These are phyloP conservation scores for Xylariaceae sp. DNA, from an alignment of 2,329 filamentous ascomycete species.

Conservation along the genomic window DNA sequence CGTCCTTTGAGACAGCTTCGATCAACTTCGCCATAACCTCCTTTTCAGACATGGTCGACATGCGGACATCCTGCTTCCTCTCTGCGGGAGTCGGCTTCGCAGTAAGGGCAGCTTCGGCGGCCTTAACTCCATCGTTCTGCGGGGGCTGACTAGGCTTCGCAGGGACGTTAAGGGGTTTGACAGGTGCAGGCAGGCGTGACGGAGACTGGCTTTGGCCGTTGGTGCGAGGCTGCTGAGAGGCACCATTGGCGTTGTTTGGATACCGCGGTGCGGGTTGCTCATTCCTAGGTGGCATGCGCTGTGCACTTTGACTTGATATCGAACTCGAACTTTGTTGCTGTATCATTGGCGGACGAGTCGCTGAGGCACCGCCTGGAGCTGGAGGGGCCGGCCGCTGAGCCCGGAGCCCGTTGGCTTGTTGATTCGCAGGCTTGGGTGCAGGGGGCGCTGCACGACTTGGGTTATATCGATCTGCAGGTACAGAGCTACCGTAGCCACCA, in stretches of 20 bases:
- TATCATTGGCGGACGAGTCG: slow-evolving; percentile 42
- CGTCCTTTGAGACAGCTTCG: slow-evolving; percentile 92
- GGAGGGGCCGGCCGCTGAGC: slow-evolving; percentile 83
- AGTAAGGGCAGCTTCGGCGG: slow-evolving; percentile 83
- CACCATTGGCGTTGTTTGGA: slow-evolving; percentile 51
- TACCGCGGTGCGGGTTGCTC: slow-evolving; percentile 54
- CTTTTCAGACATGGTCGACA: slow-evolving; percentile 96
- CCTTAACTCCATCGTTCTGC: slow-evolving; percentile 70
- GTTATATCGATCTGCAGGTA: slow-evolving; percentile 68
- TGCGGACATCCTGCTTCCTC: slow-evolving; percentile 87
- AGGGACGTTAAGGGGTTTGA: slow-evolving; percentile 76
- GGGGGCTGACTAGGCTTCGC: slow-evolving; percentile 54
- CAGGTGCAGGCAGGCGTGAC: slow-evolving; percentile 55
- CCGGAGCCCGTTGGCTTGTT: slow-evolving; percentile 51
- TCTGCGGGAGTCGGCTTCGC: slow-evolving; percentile 71
- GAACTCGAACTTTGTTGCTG: slow-evolving; percentile 48
- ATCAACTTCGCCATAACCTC: slow-evolving; percentile 96
- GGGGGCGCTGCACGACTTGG: slow-evolving; percentile 80
- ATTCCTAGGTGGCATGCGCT: slow-evolving; percentile 39
- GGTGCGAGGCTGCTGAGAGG: slow-evolving; percentile 43
- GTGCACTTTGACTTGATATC: slow-evolving; percentile 34
- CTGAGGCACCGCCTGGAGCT: slow-evolving; percentile 45
- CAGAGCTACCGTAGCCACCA: slow-evolving; percentile 49
- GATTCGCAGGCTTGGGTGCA: slow-evolving; percentile 59
- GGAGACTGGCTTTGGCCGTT: slow-evolving; percentile 42